Evolutionary conservation across 441 rosid genomes (phyloP).

Genomic region (Rhodomyrtus psidioides): DNA sequence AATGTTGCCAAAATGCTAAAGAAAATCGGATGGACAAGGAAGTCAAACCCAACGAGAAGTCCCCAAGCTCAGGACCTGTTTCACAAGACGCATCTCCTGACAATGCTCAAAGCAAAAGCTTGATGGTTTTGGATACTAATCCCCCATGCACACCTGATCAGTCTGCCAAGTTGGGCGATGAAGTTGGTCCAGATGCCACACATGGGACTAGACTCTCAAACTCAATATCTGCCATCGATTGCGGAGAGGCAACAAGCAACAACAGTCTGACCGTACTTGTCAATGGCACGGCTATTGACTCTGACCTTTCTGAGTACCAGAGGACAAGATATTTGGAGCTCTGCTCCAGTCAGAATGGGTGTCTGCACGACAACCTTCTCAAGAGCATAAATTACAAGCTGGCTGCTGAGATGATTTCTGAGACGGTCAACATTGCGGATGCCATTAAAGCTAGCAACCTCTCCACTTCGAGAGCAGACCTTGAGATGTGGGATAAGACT

Average conservation of each 20-base stretch:
- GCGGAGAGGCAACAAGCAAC: constrained; percentile 16
- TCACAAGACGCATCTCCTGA: constrained; percentile 7
- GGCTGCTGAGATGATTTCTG: constrained; percentile 44
- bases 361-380: constrained; percentile 38
- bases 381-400: constrained; percentile 34
- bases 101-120: constrained; percentile 15
- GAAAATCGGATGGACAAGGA: constrained; percentile 6
- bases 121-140: constrained; percentile 3
- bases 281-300: constrained; percentile 22
- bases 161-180: constrained; percentile 9
- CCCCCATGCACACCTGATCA: constrained; percentile 8
- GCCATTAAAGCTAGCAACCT: constrained; percentile 31
- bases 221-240: constrained; percentile 12
- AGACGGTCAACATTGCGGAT: constrained; percentile 38
- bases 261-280: constrained; percentile 24
- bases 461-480: constrained; percentile 25
- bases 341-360: constrained; percentile 33
- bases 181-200: constrained; percentile 3
- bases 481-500: constrained; percentile 41
- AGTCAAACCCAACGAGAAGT: constrained; percentile 1
- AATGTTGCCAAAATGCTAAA: neutral
- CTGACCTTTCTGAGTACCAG: constrained; percentile 30
- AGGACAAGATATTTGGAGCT: constrained; percentile 31
- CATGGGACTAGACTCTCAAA: constrained; percentile 10
- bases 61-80: constrained; percentile 2